Base-by-base conservation (phyloP, 768 basidiomycete genomes). In the Serendipita vermifera region DNA sequence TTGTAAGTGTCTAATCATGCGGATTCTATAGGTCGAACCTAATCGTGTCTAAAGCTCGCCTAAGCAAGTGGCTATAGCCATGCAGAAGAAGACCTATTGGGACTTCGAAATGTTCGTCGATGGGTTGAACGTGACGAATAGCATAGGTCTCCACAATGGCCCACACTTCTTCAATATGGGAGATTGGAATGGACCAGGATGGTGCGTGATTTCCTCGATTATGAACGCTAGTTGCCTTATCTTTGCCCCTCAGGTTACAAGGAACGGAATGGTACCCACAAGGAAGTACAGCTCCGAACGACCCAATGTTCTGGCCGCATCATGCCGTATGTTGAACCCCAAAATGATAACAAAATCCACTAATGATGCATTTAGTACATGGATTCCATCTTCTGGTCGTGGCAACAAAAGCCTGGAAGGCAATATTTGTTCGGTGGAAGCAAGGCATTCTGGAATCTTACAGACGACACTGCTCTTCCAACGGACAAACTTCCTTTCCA, bases 351-450 rank as follows among this genome's bases (percentile, higher is more conserved):
- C 9, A 22, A 43, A 24, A n/a, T 22, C 11, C 15, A 43, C 24
- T 26, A n/a, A 29, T 41, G 39, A 6, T 41, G 5, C 6, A 6
- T 41, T 2, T 26, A 51, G 46, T 51, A 51, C n/a, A 29, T 51
- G 9, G 46, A 51, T 26, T 7, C 5, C 4, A 29, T 51, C 5
- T 51, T 51, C 22, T 51, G 46, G 46, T 11, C 11, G 22, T 51
- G 46, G 46, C 46, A 51, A n/a, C 46, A 51, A 26, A 51, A 29
- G 29, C 46, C 46, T 7, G 46, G 46, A 7, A 51, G 31, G 46
- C 46, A 51, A 26, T 51, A 29, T 20, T 29, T 51, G 15, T 51
- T 51, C 22, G 31, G 31, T 3, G 46, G 46, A 29, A 51, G 31
- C 22, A 7, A 4, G 20, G 4, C 20, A 15, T 51, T 4, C 4